These are phyloP conservation scores for Porcisia deanei DNA, from an alignment of 208 protist species.

Conservation along the genomic window DNA sequence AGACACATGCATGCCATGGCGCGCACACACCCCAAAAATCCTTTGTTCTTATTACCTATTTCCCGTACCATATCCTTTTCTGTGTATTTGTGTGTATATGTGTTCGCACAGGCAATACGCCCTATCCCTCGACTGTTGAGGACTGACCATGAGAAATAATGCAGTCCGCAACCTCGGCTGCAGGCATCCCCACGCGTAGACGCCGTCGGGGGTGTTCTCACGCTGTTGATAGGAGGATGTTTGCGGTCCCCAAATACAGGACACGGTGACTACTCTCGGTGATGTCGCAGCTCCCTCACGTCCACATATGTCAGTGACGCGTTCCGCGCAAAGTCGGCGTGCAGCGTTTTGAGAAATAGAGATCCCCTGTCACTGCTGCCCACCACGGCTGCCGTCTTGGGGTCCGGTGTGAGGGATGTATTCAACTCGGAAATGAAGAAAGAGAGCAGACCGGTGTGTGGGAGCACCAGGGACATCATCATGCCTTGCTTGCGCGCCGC, in stretches of 20 bases:
- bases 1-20: not conserved
- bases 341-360: conserved; percentile 23
- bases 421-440: conserved; percentile 75
- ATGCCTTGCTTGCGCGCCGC: conserved; percentile 35
- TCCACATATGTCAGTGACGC: conserved; percentile 40
- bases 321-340: conserved; percentile 39
- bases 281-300: conserved; percentile 7
- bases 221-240: not conserved
- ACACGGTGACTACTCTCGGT: not conserved
- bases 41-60: too few relatives aligned
- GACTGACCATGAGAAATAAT: too few relatives aligned
- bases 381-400: conserved; percentile 49
- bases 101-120: not conserved
- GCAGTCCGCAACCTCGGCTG: too few relatives aligned
- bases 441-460: conserved; percentile 57
- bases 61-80: too few relatives aligned
- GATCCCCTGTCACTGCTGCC: conserved; percentile 33
- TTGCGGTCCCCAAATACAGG: too few relatives aligned
- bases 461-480: conserved; percentile 53
- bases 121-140: too few relatives aligned
- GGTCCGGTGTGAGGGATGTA: conserved; percentile 60
- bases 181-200: too few relatives aligned
- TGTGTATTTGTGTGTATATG: too few relatives aligned
- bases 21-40: not conserved
- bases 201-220: too few relatives aligned